phyloP scores from a whole-genome alignment of 2,329 filamentous ascomycete genomes.

The Biscogniauxia mediterranea region DNA sequence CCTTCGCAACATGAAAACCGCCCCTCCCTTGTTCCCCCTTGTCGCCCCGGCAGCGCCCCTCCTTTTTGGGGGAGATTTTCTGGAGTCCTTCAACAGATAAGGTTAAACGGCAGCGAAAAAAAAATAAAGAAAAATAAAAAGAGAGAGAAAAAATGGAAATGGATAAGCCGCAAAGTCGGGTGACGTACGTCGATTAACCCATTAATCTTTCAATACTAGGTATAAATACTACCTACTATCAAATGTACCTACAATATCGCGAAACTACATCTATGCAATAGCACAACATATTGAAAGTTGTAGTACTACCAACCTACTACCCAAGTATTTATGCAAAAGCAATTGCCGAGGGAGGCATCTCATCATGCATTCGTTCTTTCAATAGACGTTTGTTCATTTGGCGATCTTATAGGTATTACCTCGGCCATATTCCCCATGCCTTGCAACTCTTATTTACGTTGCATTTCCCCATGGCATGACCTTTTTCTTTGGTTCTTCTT shows the following conservation, averaged over 20 bases:
- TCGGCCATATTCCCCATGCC: background rate
- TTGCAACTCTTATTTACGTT: background rate
- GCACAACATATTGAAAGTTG: background rate
- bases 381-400: background rate
- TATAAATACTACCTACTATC: background rate
- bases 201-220: no score
- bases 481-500: background rate
- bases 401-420: background rate
- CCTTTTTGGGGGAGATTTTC: background rate
- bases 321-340: background rate
- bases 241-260: background rate
- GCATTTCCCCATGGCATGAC: no score
- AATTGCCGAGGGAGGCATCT: background rate
- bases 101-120: background rate
- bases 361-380: background rate
- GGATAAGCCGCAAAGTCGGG: no score
- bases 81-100: background rate
- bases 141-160: no score
- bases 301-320: no score
- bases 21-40: background rate
- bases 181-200: no score
- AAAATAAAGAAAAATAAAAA: no score
- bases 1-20: background rate
- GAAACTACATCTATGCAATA: background rate
- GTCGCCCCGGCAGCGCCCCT: constrained; percentile 1